Evolutionary conservation across 1,139 yeast genomes (phyloP), one percentile per base, ranked within the genome.

Genomic region (Magnusiomyces ingens): DNA sequence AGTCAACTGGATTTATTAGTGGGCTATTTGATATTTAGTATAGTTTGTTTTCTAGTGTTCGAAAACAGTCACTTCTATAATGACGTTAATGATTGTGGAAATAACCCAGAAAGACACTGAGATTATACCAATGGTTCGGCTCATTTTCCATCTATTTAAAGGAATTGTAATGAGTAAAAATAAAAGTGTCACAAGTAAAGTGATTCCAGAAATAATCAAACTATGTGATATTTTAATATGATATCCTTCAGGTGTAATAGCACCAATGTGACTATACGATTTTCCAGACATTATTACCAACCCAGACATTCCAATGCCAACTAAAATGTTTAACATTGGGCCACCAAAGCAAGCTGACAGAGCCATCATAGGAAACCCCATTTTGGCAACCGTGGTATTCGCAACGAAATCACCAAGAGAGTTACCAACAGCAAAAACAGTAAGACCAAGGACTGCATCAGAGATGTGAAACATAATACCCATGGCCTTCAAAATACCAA

Each of bases 311-410:
- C 89, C 88, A 26, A 84, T 70, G 0, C 90, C 90, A 3, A 82
- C 67, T 4, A 84, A 66, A 42, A 84, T 73, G 58, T 82, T 83
- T 49, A 84, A 64, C 62, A 91, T 71, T 0, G 98, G 98, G 0
- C 97, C 94, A 0, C 97, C 98, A 68, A 90, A 87, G 64, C 97
- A 91, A 0, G 98, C 97, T 13, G 95, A 86, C 44, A 93, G 75
- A 0, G 98, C 97, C 93, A 91, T 88, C 57, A 86, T 77, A 0
- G 96, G 91, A 73, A 83, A 84, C 0, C 97, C 97, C 81, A 88
- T 81, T 58, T 74, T 75, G 0, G 96, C 93, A 51, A 93, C 82
- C 0, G 95, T 86, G 50, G 85, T 73, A 63, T 93, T 90, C 0
- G 97, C 85, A 1, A 91, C 82, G 52, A 91, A 74, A 63, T 93